These are phyloP conservation scores for Apophysomyces variabilis DNA, from an alignment of 371 early-diverging fungal genomes.

Conservation along the genomic window DNA sequence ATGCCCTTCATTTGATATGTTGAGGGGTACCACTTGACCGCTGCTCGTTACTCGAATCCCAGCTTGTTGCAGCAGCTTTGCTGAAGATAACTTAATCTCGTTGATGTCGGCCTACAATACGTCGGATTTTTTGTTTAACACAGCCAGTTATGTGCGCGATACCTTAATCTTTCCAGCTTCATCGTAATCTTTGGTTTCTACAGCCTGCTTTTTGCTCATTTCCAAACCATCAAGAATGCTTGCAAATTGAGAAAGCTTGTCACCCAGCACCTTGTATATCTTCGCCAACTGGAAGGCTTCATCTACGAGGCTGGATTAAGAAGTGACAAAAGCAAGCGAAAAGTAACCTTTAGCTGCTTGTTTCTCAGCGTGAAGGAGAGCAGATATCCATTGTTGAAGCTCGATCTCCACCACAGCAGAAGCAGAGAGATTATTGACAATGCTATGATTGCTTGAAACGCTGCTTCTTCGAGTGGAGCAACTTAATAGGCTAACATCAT, in stretches of 20 bases:
- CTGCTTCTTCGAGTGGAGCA: slow-evolving; percentile 37
- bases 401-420: slow-evolving; percentile 30
- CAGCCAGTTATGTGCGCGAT: neutral
- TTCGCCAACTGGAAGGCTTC: slow-evolving; percentile 68
- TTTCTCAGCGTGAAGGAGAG: slow-evolving; percentile 31
- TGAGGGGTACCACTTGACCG: slow-evolving; percentile 21
- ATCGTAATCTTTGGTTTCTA: slow-evolving; percentile 75
- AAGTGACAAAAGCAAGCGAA: neutral
- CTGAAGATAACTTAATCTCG: slow-evolving; percentile 30
- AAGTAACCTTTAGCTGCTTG: slow-evolving; percentile 31
- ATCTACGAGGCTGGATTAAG: slow-evolving; percentile 12
- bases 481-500: slow-evolving; percentile 32
- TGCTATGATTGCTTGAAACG: slow-evolving; percentile 34
- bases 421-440: slow-evolving; percentile 19
- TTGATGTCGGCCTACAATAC: slow-evolving; percentile 28
- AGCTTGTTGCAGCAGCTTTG: slow-evolving; percentile 24
- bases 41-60: slow-evolving; percentile 27
- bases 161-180: slow-evolving; percentile 76
- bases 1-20: neutral
- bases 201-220: slow-evolving; percentile 63
- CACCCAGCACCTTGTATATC: slow-evolving; percentile 47
- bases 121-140: slow-evolving; percentile 7
- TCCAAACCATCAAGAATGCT: slow-evolving; percentile 66
- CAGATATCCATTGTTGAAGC: slow-evolving; percentile 29
- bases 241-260: slow-evolving; percentile 38